Conservation (phyloP, 176 grass and related monocot genomes). For the Eragrostis curvula region DNA sequence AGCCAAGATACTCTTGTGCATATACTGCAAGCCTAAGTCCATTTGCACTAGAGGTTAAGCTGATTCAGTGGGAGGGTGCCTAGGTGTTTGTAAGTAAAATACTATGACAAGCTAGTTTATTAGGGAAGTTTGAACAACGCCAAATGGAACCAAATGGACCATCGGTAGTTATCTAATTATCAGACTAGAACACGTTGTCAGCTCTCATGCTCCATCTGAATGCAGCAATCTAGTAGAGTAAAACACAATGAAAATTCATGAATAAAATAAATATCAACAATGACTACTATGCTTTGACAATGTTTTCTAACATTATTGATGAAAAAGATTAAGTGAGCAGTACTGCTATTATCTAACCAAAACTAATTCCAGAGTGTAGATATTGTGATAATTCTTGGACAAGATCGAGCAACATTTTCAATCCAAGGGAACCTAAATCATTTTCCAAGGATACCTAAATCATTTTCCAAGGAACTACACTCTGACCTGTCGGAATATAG, state of each 20-base stretch:
- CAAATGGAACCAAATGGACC: conserved; percentile 1
- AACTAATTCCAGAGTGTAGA: too few species aligned
- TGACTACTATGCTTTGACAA: neutral
- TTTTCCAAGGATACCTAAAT: neutral
- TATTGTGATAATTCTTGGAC: neutral
- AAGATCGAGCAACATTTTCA: neutral
- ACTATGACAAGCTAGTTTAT: neutral
- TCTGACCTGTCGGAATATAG: neutral
- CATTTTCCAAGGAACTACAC: neutral
- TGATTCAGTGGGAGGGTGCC: neutral
- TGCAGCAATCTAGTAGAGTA: neutral
- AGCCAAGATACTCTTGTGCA: too few species aligned
- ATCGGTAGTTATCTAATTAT: neutral
- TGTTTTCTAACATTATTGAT: neutral
- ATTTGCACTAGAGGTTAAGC: neutral
- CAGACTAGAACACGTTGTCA: neutral
- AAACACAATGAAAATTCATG: too few species aligned
- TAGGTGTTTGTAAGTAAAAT: neutral
- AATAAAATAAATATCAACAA: neutral
- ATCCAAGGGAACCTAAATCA: neutral
- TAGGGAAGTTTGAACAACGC: neutral
- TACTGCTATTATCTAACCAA: too few species aligned
- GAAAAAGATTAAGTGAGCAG: neutral
- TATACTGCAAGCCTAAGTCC: neutral
- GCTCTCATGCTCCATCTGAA: neutral